Evolutionary conservation across 768 basidiomycete species (phyloP), one percentile per base, ranked within the genome.

Genomic region (Pleurotus pulmonarius): DNA sequence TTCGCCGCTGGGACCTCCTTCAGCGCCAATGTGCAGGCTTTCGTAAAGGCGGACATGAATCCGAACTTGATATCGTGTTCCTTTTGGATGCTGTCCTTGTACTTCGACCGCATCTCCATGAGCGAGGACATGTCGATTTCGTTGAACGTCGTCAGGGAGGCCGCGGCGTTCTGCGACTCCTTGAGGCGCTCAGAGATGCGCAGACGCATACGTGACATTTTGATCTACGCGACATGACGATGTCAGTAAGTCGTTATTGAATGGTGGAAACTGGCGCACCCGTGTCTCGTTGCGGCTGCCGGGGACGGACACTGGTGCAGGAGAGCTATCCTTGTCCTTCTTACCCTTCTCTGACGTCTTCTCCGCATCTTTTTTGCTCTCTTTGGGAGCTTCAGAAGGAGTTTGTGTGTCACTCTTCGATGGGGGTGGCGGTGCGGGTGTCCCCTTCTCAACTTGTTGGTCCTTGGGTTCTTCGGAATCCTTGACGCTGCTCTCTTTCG

Each of bases 61-160:
- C 97, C 96, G 60, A 99, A 83, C 73, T 98, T 98, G 70, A 98
- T 87, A 49, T 94, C 95, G 63, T 94, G 89, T 67, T 87, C 83
- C 72, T 98, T 97, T 44, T 94, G 77, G 39, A 98, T 77, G 44
- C 82, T 77, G 60, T 97, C 94, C 79, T 98, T 98, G 85, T 94
- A 95, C 69, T 87, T 85, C 69, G 88, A 85, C 65, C 96, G 90
- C 86, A 98, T 85, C 41, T 88, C 87, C 77, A 97, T 90, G 56
- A 98, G 76, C 43, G 91, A 88, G 41, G 93, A 94, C 96, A 99
- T 98, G 78, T 98, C 96, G 68, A 99, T 92, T 75, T 99, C 96
- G 77, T 99, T 98, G 83, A 99, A 99, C 22, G 96, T 98, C 34
- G 97, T 98, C 58, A 98, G 73, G 49, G 94, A 95, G 46, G 96